Evolutionary conservation across 768 basidiomycete genomes (phyloP).

Genomic region (Agrocybe pediades): DNA sequence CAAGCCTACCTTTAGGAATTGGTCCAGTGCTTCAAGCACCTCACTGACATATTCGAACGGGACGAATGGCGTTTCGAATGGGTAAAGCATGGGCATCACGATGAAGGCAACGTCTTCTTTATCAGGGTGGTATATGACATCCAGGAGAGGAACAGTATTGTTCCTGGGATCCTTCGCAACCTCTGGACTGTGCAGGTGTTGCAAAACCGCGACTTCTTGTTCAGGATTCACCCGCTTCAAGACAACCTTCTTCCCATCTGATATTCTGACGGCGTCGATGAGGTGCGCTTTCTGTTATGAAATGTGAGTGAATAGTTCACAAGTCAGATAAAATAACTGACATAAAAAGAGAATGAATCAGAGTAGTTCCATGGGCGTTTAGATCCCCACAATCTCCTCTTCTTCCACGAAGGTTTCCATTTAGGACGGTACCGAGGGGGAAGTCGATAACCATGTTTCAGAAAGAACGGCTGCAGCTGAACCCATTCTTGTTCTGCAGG

Average conservation of each 20-base stretch:
- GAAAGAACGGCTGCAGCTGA: slow-evolving; percentile 5
- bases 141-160: slow-evolving; percentile 12
- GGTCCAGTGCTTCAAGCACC: slow-evolving; percentile 20
- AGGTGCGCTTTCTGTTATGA: too few species aligned
- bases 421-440: slow-evolving; percentile 17
- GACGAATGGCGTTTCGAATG: slow-evolving; percentile 20
- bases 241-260: slow-evolving; percentile 13
- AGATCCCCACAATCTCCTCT: too few species aligned
- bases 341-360: too few species aligned
- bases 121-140: slow-evolving; percentile 5
- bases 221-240: slow-evolving; percentile 14
- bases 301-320: too few species aligned
- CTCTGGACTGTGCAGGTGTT: slow-evolving; percentile 7
- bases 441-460: slow-evolving; percentile 14
- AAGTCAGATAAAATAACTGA: too few species aligned
- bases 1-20: slow-evolving; percentile 14
- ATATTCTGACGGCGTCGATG: slow-evolving; percentile 16
- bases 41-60: slow-evolving; percentile 20
- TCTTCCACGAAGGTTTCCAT: slow-evolving; percentile 21
- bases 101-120: slow-evolving; percentile 22
- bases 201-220: slow-evolving; percentile 3
- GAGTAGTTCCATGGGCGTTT: too few species aligned
- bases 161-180: slow-evolving; percentile 13
- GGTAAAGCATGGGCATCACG: slow-evolving; percentile 35
- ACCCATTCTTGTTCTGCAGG: too few species aligned